These are phyloP conservation scores for Camellia sinensis DNA, from an alignment of 148 eudicot genomes.

Conservation along the genomic window DNA sequence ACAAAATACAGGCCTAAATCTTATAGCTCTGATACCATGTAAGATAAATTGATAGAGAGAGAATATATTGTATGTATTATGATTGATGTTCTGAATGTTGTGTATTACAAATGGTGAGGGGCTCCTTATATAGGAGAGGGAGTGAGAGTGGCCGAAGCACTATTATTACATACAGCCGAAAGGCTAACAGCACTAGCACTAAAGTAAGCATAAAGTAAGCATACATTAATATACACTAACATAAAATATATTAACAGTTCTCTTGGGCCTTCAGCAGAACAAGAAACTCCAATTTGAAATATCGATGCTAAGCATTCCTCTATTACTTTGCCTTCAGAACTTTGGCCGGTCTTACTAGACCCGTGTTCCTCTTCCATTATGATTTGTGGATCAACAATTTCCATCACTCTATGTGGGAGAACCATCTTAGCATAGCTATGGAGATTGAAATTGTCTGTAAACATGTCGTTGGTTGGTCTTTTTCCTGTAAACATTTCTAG, in stretches of 20 bases:
- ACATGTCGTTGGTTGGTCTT: constrained; percentile 18
- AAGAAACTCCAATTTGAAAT: constrained; percentile 13
- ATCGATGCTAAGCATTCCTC: background rate
- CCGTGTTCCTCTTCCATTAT: background rate
- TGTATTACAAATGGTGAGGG: no score
- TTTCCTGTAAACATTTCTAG: constrained; percentile 23
- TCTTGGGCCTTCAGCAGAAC: constrained; percentile 13
- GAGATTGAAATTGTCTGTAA: constrained; percentile 13
- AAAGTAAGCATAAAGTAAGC: no score
- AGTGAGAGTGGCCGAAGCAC: no score
- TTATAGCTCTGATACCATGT: no score
- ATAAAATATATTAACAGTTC: no score
- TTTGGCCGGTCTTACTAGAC: background rate
- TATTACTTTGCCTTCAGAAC: background rate
- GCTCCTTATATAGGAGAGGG: no score
- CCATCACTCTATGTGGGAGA: constrained; percentile 10
- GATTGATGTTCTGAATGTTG: no score
- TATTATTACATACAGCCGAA: no score
- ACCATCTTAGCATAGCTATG: constrained; percentile 17
- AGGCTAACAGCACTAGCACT: no score
- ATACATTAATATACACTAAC: background rate
- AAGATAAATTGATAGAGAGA: no score
- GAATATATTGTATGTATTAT: no score
- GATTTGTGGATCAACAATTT: constrained; percentile 7
- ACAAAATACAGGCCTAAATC: no score